phyloP scores from a whole-genome alignment of 768 basidiomycete genomes.

The Royoungia palumana region DNA sequence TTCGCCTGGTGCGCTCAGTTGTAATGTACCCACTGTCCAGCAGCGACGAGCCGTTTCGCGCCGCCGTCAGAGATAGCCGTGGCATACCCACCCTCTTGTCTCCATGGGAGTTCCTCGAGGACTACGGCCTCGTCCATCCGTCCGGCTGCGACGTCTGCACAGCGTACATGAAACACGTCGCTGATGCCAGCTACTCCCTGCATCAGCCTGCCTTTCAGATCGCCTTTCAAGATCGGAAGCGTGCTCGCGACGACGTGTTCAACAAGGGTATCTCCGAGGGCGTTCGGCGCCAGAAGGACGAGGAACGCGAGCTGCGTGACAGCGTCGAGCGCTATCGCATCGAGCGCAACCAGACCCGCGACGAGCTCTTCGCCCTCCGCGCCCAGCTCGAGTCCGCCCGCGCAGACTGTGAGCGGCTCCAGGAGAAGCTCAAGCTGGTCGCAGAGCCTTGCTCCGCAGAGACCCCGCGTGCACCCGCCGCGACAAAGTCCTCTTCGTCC shows the following conservation, averaged over 20 bases:
- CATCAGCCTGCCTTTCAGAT: slow-evolving; percentile 39
- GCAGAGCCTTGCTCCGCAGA: slow-evolving; percentile 2
- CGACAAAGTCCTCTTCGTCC: slow-evolving; percentile 5
- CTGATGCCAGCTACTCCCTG: slow-evolving; percentile 37
- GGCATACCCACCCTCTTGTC: slow-evolving; percentile 33
- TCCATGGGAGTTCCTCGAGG: slow-evolving; percentile 39
- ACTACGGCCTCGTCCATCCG: slow-evolving; percentile 39
- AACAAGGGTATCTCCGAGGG: slow-evolving; percentile 41
- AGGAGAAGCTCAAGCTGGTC: slow-evolving; percentile 18
- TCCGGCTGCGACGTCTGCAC: slow-evolving; percentile 38
- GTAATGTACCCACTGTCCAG: slow-evolving; percentile 33
- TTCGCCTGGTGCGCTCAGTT: neutral
- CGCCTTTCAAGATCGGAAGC: slow-evolving; percentile 39
- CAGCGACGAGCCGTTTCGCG: slow-evolving; percentile 32
- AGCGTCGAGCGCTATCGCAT: slow-evolving; percentile 32
- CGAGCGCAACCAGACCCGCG: slow-evolving; percentile 37
- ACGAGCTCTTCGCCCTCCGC: slow-evolving; percentile 31
- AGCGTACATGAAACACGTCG: slow-evolving; percentile 40
- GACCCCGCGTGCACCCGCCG: slow-evolving; percentile 1
- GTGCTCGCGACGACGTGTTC: slow-evolving; percentile 36
- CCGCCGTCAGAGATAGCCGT: slow-evolving; percentile 27
- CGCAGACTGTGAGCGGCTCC: slow-evolving; percentile 32
- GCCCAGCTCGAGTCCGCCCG: slow-evolving; percentile 33
- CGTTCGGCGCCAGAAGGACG: slow-evolving; percentile 38
- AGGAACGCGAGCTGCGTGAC: slow-evolving; percentile 35